phyloP scores from a whole-genome alignment of 2,329 filamentous ascomycete species.

The Alternaria ethzedia region DNA sequence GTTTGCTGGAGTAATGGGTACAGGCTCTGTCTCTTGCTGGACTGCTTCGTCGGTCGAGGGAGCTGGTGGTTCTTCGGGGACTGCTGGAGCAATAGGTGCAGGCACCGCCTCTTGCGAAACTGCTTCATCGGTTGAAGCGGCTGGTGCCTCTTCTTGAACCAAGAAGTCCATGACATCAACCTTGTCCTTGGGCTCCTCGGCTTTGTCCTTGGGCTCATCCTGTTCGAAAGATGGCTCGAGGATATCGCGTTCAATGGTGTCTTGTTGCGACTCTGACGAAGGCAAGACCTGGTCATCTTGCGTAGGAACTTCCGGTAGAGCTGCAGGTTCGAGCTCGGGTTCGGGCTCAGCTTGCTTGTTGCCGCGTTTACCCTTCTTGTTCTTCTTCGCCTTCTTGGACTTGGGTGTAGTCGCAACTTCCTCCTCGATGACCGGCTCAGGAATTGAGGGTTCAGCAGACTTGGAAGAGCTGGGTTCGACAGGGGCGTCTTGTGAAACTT shows the following conservation, averaged over 20 bases:
- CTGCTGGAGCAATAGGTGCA: neutral
- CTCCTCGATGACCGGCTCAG: neutral
- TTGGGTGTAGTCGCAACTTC: constrained; percentile 16
- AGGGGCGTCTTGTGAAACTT: neutral
- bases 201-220: constrained; percentile 8
- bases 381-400: constrained; percentile 43
- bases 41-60: neutral
- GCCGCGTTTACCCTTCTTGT: constrained; percentile 37
- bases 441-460: neutral
- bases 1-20: neutral
- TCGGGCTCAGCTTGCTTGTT: constrained; percentile 27
- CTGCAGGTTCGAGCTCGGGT: constrained; percentile 16
- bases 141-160: constrained; percentile 12
- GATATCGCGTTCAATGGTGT: constrained; percentile 27
- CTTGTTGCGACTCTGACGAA: constrained; percentile 5
- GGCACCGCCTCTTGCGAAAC: neutral
- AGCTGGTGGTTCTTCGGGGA: neutral
- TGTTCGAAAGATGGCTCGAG: constrained; percentile 29
- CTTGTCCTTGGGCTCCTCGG: constrained; percentile 6
- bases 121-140: neutral
- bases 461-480: neutral
- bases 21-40: neutral
- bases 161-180: constrained; percentile 20
- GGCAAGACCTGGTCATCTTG: constrained; percentile 9
- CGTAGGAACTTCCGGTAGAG: constrained; percentile 5